A percentile compares a stretch with the other conserved stretches of the same genome.
These are phyloP conservation scores for Akanthomyces uredinophilus DNA, from an alignment of 2,329 filamentous ascomycete genomes.

Conservation along the genomic window DNA sequence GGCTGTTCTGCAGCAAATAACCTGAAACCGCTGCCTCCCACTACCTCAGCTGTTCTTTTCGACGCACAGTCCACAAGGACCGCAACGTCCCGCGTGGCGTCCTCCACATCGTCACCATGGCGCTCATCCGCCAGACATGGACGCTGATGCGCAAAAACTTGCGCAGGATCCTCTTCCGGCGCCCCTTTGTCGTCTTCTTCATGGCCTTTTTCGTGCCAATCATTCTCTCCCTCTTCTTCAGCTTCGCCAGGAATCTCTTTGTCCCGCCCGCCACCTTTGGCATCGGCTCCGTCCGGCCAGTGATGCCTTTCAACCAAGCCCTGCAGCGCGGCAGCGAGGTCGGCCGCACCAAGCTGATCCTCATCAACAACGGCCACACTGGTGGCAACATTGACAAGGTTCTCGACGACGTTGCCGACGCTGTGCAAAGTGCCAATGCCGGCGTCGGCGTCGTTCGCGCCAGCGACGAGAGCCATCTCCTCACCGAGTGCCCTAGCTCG, in stretches of 20 bases:
- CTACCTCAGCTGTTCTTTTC: not conserved
- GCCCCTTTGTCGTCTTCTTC: slow-evolving; percentile 45
- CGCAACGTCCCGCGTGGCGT: not conserved
- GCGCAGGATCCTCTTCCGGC: slow-evolving; percentile 52
- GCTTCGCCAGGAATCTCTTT: slow-evolving; percentile 77
- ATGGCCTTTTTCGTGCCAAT: slow-evolving; percentile 58
- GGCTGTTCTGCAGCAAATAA: too few relatives aligned
- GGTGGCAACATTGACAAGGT: slow-evolving; percentile 69
- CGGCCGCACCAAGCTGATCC: slow-evolving; percentile 64
- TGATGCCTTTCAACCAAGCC: slow-evolving; percentile 62
- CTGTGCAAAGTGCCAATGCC: slow-evolving; percentile 47
- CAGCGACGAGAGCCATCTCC: slow-evolving; percentile 51
- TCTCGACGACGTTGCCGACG: slow-evolving; percentile 56
- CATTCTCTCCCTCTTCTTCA: slow-evolving; percentile 53
- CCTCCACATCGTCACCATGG: slow-evolving; percentile 34
- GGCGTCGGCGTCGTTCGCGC: slow-evolving; percentile 54
- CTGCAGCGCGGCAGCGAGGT: slow-evolving; percentile 49
- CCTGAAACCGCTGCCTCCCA: not conserved
- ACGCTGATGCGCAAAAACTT: slow-evolving; percentile 60
- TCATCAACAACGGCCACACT: slow-evolving; percentile 68
- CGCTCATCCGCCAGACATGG: slow-evolving; percentile 52
- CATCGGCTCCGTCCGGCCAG: slow-evolving; percentile 55
- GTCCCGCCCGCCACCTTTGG: slow-evolving; percentile 72
- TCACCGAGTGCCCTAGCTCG: slow-evolving; percentile 57
- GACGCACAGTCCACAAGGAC: not conserved